These are phyloP conservation scores for Schizothecium vesticola DNA, from an alignment of 495 filamentous ascomycete species.

Conservation along the genomic window DNA sequence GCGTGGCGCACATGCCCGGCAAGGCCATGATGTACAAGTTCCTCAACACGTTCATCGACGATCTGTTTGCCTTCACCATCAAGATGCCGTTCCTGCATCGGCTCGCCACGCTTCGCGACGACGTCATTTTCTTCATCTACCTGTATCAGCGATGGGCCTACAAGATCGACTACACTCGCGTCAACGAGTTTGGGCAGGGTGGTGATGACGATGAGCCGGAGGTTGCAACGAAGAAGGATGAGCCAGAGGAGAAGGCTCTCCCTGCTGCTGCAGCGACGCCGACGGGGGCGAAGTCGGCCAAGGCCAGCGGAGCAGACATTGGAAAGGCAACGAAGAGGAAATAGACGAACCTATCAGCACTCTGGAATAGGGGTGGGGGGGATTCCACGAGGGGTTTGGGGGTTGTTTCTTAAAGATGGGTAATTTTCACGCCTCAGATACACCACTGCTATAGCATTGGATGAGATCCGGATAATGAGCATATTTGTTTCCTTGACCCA, in stretches of 20 bases:
- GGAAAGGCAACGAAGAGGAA: constrained; percentile 47
- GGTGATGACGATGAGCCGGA: constrained; percentile 69
- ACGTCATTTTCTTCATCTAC: constrained; percentile 97
- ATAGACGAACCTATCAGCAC: constrained; percentile 16
- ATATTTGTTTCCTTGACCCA: not conserved
- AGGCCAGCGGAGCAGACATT: constrained; percentile 39
- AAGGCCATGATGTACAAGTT: constrained; percentile 98
- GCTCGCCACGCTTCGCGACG: constrained; percentile 89
- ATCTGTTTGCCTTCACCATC: constrained; percentile 93
- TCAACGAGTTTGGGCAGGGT: constrained; percentile 98
- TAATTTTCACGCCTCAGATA: not conserved
- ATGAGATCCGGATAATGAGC: not conserved
- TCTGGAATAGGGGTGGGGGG: not conserved
- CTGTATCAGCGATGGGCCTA: constrained; percentile 94
- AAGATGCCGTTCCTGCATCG: constrained; percentile 97
- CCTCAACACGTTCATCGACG: constrained; percentile 65
- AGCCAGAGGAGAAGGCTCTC: constrained; percentile 13
- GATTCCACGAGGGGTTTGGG: no score
- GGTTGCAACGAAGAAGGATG: constrained; percentile 35
- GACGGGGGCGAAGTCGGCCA: constrained; percentile 7
- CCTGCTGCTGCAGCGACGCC: constrained; percentile 17
- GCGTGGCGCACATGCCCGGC: constrained; percentile 93
- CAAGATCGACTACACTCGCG: constrained; percentile 82
- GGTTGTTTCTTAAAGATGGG: no score
- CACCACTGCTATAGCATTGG: not conserved